Base-by-base conservation (phyloP, 1,284 basidiomycete species). In the Cryptococcus deneoformans region DNA sequence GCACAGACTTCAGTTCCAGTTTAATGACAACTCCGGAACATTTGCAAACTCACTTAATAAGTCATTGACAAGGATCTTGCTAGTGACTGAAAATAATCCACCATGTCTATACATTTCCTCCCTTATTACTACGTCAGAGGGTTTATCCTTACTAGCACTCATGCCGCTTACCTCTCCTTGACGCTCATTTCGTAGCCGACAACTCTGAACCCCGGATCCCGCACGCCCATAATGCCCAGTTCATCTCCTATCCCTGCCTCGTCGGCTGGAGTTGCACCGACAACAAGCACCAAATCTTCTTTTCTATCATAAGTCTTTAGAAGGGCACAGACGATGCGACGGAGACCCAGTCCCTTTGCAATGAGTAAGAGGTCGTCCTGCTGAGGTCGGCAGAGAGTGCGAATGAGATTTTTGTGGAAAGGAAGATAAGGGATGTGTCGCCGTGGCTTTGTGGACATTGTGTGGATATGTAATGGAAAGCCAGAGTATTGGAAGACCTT, bases 271-370 rank as follows among this genome's bases (percentile, higher is more conserved):
- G 76, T 85, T 0, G 94, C 93, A 58, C 71, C 50, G 16, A 98
- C 87, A 10, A 97, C 81, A 4, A 98, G 79, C 46, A 98, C 84
- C 5, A 96, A 83, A 67, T 85, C 92, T 60, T 86, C 84, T 20
- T 90, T 86, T n/a, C 87, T 85, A 75, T 94, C 90, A 73, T 96
- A 98, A 44, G 95, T 90, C 76, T 92, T 89, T 76, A 96, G 82
- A 37, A 95, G 83, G 0, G 89, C 90, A 74, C 89, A 92, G 51
- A 94, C 76, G 54, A 94, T 82, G 24, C 77, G 82, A 12, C 92
- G 83, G 53, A 96, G 77, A 0, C 93, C 93, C 2, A 96, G 82
- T 0, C 93, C 92, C 35, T 92, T 87, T 0, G 90, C 92, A 29
- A 97, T 79, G 47, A 97, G 80, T 43, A 96, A 77, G 7, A 97